A percentile compares a stretch with the other conserved stretches of the same genome.
phyloP scores from a whole-genome alignment of 1,139 yeast species.

The Arxiozyma bovina region DNA sequence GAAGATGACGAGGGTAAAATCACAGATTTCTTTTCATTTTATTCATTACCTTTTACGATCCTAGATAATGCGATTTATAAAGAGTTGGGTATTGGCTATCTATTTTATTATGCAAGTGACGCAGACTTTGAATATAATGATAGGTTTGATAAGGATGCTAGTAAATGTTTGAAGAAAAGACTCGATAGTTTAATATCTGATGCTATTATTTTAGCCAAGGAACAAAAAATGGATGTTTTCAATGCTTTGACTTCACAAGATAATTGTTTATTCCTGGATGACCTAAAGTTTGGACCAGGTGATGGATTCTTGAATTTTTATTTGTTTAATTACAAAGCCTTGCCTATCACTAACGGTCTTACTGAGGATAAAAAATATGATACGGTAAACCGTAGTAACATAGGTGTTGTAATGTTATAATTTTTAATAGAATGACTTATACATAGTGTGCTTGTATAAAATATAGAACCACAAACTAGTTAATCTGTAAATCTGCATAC shows the following conservation, averaged over 20 bases:
- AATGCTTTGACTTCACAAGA: conserved; percentile 89
- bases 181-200: conserved; percentile 57
- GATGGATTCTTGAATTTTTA: conserved; percentile 89
- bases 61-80: conserved; percentile 58
- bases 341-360: conserved; percentile 75
- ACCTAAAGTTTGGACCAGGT: conserved; percentile 84
- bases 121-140: conserved; percentile 36
- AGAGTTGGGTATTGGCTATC: conserved; percentile 75
- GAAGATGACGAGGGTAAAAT: conserved; percentile 51
- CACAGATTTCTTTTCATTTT: conserved; percentile 85
- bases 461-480: not conserved
- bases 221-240: conserved; percentile 72
- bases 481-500: not conserved
- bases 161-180: conserved; percentile 43
- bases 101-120: conserved; percentile 82
- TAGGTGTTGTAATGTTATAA: conserved; percentile 79
- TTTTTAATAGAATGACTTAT: not conserved
- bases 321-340: conserved; percentile 79
- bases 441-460: not conserved
- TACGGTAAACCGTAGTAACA: conserved; percentile 56
- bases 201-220: conserved; percentile 63
- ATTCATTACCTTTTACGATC: conserved; percentile 80
- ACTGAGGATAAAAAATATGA: conserved; percentile 46
- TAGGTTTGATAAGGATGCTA: conserved; percentile 30
- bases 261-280: conserved; percentile 70